Conservation (phyloP, 768 basidiomycete genomes). For the Pseudohyphozyma bogoriensis region DNA sequence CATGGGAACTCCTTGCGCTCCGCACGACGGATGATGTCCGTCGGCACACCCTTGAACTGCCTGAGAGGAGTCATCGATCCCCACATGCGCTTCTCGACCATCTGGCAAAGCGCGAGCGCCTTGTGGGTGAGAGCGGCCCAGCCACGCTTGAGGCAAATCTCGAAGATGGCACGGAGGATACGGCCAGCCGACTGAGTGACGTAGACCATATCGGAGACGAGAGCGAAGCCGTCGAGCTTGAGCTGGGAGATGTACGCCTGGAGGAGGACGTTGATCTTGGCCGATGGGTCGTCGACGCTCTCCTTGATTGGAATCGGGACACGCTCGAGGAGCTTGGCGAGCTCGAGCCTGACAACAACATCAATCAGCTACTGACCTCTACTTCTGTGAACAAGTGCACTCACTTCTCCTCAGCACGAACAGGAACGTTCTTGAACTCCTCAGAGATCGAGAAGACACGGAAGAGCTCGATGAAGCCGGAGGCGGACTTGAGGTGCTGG, state of each 20-base stretch:
- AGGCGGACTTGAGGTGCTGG: slow-evolving; percentile 67
- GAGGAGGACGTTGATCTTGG: slow-evolving; percentile 92
- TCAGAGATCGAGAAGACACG: slow-evolving; percentile 89
- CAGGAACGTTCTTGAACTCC: slow-evolving; percentile 80
- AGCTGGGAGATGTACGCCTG: slow-evolving; percentile 91
- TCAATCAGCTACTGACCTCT: slow-evolving; percentile 5
- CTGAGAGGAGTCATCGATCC: slow-evolving; percentile 92
- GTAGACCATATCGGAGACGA: slow-evolving; percentile 55
- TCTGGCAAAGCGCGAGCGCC: slow-evolving; percentile 81
- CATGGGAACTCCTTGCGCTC: slow-evolving; percentile 98
- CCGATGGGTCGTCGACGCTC: slow-evolving; percentile 85
- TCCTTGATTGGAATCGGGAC: slow-evolving; percentile 98
- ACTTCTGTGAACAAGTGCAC: slow-evolving; percentile 6
- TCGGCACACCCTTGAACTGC: slow-evolving; percentile 85
- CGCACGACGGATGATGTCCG: slow-evolving; percentile 52
- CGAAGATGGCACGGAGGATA: slow-evolving; percentile 90
- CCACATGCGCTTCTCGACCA: slow-evolving; percentile 58
- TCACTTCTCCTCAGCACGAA: slow-evolving; percentile 53
- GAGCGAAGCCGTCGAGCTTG: slow-evolving; percentile 69
- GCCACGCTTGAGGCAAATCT: slow-evolving; percentile 95
- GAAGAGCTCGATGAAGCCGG: slow-evolving; percentile 77
- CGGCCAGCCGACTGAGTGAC: slow-evolving; percentile 94
- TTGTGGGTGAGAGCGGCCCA: slow-evolving; percentile 91
- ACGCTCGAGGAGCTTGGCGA: slow-evolving; percentile 77
- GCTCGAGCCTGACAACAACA: slow-evolving; percentile 63